phyloP scores from a whole-genome alignment of 495 filamentous ascomycete genomes.

The Staphylotrichum tortipilum region DNA sequence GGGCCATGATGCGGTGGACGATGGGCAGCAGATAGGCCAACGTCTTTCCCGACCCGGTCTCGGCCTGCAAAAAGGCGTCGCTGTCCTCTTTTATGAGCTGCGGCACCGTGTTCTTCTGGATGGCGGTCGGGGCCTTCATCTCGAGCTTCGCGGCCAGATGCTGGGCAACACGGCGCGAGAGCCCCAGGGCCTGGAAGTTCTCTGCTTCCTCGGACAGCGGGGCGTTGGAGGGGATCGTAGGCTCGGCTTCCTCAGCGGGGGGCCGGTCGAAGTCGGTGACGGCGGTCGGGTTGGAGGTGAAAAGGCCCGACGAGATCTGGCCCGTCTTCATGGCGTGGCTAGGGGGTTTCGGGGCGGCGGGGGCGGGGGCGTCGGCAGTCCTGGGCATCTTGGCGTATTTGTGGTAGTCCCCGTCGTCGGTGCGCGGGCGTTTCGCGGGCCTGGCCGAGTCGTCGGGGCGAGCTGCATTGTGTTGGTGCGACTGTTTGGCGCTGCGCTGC shows the following conservation, averaged over 20 bases:
- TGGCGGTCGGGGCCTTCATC: conserved; percentile 84
- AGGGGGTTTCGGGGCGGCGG: conserved; percentile 11
- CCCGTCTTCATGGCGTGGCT: conserved; percentile 29
- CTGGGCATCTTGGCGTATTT: conserved; percentile 13
- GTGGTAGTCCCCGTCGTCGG: conserved; percentile 19
- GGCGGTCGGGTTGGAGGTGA: conserved; percentile 73
- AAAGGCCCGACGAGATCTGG: conserved; percentile 75
- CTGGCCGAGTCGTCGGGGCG: conserved; percentile 22
- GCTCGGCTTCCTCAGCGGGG: conserved; percentile 34
- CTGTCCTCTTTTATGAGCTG: conserved; percentile 65
- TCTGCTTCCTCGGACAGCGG: conserved; percentile 73
- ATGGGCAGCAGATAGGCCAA: conserved; percentile 88
- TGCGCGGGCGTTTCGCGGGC: conserved; percentile 34
- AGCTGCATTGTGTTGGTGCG: conserved; percentile 4
- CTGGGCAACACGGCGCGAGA: conserved; percentile 67
- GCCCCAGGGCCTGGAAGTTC: conserved; percentile 73
- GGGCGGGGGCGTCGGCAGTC: conserved; percentile 13
- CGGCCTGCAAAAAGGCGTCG: conserved; percentile 93
- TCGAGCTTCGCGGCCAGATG: conserved; percentile 80
- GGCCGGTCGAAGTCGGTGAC: conserved; percentile 46
- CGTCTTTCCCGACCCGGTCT: conserved; percentile 96
- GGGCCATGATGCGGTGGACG: conserved; percentile 72
- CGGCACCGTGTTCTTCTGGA: conserved; percentile 80
- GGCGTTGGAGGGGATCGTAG: conserved; percentile 83
- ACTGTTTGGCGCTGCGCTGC: conserved; percentile 55